These are phyloP conservation scores for Wickerhamomyces tratensis DNA, from an alignment of 805 yeast species.

Conservation along the genomic window DNA sequence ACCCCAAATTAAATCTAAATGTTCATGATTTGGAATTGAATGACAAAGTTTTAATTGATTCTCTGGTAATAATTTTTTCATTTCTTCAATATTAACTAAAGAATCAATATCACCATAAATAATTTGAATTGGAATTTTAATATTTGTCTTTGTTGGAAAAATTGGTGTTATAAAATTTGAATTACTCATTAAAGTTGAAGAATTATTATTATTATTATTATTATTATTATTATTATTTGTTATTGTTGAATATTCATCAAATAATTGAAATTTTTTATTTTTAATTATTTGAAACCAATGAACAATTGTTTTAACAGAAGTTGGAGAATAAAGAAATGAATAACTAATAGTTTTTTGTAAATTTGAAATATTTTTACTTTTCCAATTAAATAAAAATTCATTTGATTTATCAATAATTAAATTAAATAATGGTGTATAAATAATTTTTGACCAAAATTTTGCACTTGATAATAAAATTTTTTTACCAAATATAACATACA, in stretches of 20 bases:
- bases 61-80: constrained; percentile 58
- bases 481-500: constrained; percentile 69
- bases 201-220: constrained; percentile 21
- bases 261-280: constrained; percentile 77
- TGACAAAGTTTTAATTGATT: constrained; percentile 33
- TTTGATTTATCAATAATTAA: constrained; percentile 65
- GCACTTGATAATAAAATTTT: constrained; percentile 66
- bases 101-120: constrained; percentile 78
- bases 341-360: constrained; percentile 74
- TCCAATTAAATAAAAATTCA: constrained; percentile 71
- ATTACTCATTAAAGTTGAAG: too few relatives aligned
- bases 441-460: constrained; percentile 66
- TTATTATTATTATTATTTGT: constrained; percentile 17
- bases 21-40: constrained; percentile 70
- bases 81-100: constrained; percentile 74
- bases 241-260: constrained; percentile 41
- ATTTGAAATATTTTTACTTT: constrained; percentile 54
- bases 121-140: constrained; percentile 62
- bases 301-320: constrained; percentile 87
- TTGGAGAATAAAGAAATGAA: constrained; percentile 82
- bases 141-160: constrained; percentile 54
- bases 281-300: constrained; percentile 93
- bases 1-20: constrained; percentile 89
- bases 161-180: constrained; percentile 7
- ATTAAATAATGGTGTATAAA: constrained; percentile 70